Evolutionary conservation across 2,329 filamentous ascomycete species (phyloP), one percentile per base, ranked within the genome.

Genomic region (Nemania sp.): DNA sequence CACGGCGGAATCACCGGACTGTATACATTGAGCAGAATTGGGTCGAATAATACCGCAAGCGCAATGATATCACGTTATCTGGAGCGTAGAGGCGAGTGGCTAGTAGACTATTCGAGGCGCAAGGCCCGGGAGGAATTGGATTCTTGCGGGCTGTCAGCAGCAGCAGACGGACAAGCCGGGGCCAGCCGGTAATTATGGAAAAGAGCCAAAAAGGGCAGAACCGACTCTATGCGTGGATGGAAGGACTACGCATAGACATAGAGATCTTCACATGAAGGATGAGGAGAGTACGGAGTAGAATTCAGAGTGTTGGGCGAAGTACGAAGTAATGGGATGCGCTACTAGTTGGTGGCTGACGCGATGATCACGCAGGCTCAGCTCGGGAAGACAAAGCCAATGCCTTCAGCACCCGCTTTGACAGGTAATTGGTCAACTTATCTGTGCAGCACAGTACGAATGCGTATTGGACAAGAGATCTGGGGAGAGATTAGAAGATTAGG

Each of bases 271-370:
- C n/a, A n/a, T n/a, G n/a, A n/a, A n/a, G n/a, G n/a, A n/a, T n/a
- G n/a, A n/a, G n/a, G n/a, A n/a, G n/a, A n/a, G n/a, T n/a, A n/a
- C n/a, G n/a, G n/a, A n/a, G n/a, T n/a, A n/a, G n/a, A n/a, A n/a
- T n/a, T n/a, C n/a, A n/a, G n/a, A n/a, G n/a, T n/a, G n/a, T n/a
- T n/a, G n/a, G n/a, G n/a, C n/a, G n/a, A n/a, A n/a, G n/a, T n/a
- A n/a, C 37, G 9, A 15, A 22, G 37, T 36, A 45, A 44, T 53
- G 50, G 52, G 36, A 52, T 58, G 52, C 52, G 60, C 53, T 48
- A 52, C 60, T 54, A 54, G 52, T n/a, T 37, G 46, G 51, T 48
- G 60, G 57, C 60, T 61, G 60, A 58, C 49, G 57, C 53, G 54
- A 53, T 54, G 49, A 59, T 57, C 58, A 59, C 46, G 49, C 56